Evolutionary conservation across 2,329 filamentous ascomycete genomes (phyloP).

Genomic region (Xylariales sp.): DNA sequence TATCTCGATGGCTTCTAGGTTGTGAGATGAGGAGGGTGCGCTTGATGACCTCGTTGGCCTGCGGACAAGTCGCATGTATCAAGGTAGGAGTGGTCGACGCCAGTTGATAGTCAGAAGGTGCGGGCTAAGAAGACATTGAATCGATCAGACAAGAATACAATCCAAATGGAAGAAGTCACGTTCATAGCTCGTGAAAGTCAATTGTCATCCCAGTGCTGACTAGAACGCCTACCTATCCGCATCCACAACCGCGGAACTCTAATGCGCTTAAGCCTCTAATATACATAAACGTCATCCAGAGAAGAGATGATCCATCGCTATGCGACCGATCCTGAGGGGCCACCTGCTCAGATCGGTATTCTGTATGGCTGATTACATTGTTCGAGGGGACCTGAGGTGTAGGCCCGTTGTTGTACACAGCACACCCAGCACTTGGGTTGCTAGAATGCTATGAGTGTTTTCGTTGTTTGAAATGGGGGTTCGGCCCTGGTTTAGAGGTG

Average conservation of each 20-base stretch:
- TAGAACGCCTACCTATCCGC: slow-evolving; percentile 27
- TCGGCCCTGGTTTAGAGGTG: slow-evolving; percentile 4
- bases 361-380: slow-evolving; percentile 15
- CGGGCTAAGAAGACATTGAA: background rate
- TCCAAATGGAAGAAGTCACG: slow-evolving; percentile 9
- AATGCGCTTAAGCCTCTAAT: slow-evolving; percentile 44
- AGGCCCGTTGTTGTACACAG: slow-evolving; percentile 25
- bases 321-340: slow-evolving; percentile 23
- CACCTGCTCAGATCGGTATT: slow-evolving; percentile 15
- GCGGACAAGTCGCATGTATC: background rate
- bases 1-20: too few species aligned
- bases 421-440: slow-evolving; percentile 5
- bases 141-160: background rate
- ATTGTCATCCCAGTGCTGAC: slow-evolving; percentile 22
- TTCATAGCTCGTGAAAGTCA: slow-evolving; percentile 19
- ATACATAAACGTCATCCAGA: slow-evolving; percentile 44
- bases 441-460: slow-evolving; percentile 1
- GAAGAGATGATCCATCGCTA: slow-evolving; percentile 50
- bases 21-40: background rate
- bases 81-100: background rate
- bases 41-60: background rate
- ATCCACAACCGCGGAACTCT: slow-evolving; percentile 31
- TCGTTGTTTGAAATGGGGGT: background rate
- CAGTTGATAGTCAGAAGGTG: background rate
- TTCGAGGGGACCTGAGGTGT: slow-evolving; percentile 14